A percentile compares a stretch with the other conserved stretches of the same genome.
These are phyloP conservation scores for Ascoidea asiatica DNA, from an alignment of 805 yeast genomes.

Conservation along the genomic window DNA sequence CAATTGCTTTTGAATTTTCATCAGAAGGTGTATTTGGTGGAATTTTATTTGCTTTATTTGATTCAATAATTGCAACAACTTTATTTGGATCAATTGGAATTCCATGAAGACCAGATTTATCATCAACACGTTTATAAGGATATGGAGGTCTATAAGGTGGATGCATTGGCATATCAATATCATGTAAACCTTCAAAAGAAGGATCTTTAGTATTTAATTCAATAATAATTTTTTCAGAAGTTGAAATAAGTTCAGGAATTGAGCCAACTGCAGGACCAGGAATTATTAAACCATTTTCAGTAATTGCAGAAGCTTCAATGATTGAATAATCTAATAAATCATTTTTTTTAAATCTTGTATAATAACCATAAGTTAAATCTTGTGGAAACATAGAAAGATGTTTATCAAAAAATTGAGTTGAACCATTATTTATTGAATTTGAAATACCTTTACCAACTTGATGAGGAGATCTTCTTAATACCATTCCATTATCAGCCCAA, in stretches of 20 bases:
- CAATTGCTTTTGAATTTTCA: slow-evolving; percentile 65
- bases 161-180: slow-evolving; percentile 78
- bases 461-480: slow-evolving; percentile 84
- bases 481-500: slow-evolving; percentile 88
- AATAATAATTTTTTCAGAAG: slow-evolving; percentile 77
- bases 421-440: slow-evolving; percentile 74
- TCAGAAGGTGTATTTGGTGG: slow-evolving; percentile 86
- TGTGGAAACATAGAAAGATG: slow-evolving; percentile 98
- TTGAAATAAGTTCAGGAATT: slow-evolving; percentile 79
- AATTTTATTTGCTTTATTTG: slow-evolving; percentile 59
- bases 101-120: slow-evolving; percentile 55
- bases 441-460: slow-evolving; percentile 96
- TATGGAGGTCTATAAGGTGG: slow-evolving; percentile 88
- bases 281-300: slow-evolving; percentile 83
- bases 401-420: slow-evolving; percentile 84
- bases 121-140: slow-evolving; percentile 66
- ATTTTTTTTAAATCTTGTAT: slow-evolving; percentile 41
- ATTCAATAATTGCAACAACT: slow-evolving; percentile 86
- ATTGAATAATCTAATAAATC: slow-evolving; percentile 71
- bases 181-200: slow-evolving; percentile 91
- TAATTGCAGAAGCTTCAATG: slow-evolving; percentile 92
- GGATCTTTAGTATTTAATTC: slow-evolving; percentile 91
- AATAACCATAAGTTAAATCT: slow-evolving; percentile 88
- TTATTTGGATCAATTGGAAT: slow-evolving; percentile 80
- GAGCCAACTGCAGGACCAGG: slow-evolving; percentile 99